Base-by-base conservation (phyloP, 1,139 yeast species). In the Tardiomyces digboiensis region DNA sequence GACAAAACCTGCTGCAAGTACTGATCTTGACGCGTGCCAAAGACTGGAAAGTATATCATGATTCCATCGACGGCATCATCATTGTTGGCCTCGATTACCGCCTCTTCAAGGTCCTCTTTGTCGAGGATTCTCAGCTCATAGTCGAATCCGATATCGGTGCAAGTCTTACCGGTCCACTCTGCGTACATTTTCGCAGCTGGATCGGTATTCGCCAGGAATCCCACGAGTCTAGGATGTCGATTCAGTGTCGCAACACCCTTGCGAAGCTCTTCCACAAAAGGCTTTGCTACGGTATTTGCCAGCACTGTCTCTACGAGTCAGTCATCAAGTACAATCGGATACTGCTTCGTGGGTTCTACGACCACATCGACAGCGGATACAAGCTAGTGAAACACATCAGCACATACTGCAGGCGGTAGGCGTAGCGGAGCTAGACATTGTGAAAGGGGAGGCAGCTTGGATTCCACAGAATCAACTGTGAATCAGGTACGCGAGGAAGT, bases 11-110 rank as follows among this genome's bases (percentile, higher is more conserved):
- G 97, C 66, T 91, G 97, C 46, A 91, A 67, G 62, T 93, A 91
- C 64, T 85, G 95, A 62, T 91, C 98, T 66, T 91, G 98, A 49
- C 85, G 77, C 60, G 86, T 87, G 2, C 96, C 96, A 66, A 87
- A 91, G 2, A 91, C 97, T 1, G 98, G 98, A 75, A 89, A 91
- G 64, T 91, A 91, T n/a, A 91, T 91, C 88, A 91, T 88, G 53
- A 91, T 91, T 22, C 98, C 98, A 59, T 87, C 82, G 29, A 91
- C 87, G 1, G 63, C 56, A 44, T 75, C 78, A 57, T 89, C 93
- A 26, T 72, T 71, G 62, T 91, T 91, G 47, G 97, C 97, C 42
- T 75, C 78, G 45, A 88, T 75, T 49, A 91, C 77, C 23, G 80
- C 81, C 52, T 81, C 88, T 63, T 91, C 98, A 50, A 91, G 72